Evolutionary conservation across 495 filamentous ascomycete genomes (phyloP), one percentile per base, ranked within the genome.

Genomic region (Penicillium cinerascens): DNA sequence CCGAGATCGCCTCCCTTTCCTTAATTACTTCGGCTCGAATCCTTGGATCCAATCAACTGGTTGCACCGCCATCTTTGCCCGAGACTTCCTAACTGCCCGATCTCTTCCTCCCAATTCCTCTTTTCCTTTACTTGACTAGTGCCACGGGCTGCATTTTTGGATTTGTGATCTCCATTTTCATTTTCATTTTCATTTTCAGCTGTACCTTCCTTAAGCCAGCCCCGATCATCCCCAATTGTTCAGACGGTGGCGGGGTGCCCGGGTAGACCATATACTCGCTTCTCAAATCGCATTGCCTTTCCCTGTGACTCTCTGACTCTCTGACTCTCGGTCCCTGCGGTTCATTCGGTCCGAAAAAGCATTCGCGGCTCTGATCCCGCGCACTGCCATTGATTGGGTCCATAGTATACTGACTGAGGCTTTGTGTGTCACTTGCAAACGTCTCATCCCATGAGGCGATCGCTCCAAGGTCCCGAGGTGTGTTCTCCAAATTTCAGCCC

Each of bases 341-440:
- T 25, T 56, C 45, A 49, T 6, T 58, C 10, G 15, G 26, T 38
- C 20, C 4, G 25, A 48, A 39, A 22, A 49, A 72, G 51, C 58
- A 74, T 72, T 67, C 60, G 63, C 58, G 56, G 50, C 50, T 49
- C 56, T 49, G 54, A 53, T 55, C 60, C 52, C 51, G 54, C 47
- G 58, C 51, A 55, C 51, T 47, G 55, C 61, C 58, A 63, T 59
- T 74, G 66, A 67, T 56, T 55, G 58, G 55, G 65, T 69, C 70
- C 56, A 71, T 73, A 66, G 66, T 59, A 67, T 63, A 65, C 54
- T 66, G 51, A 58, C 61, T 55, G 61, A 61, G 64, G 52, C 66
- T n/a, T n/a, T 58, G 58, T 64, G 65, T 62, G 59, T 65, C 42
- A 67, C 59, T 65, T 59, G 49, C 54, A 59, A 61, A 58, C 64